These are phyloP conservation scores for Tinospora cordifolia DNA, from an alignment of 164 flowering plant species.

Conservation along the genomic window DNA sequence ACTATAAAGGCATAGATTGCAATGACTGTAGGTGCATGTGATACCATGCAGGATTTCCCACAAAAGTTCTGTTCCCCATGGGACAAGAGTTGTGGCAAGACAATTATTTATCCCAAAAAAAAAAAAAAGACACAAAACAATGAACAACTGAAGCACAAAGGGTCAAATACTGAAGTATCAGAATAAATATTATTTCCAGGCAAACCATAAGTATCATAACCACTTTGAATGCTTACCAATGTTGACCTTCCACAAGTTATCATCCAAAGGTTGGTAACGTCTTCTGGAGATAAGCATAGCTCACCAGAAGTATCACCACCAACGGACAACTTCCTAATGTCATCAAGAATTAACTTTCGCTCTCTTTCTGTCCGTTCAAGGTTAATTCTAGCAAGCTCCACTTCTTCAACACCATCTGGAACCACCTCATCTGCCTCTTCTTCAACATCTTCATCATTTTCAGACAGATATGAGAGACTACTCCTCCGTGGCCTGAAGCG, in stretches of 20 bases:
- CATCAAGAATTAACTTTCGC: slow-evolving; percentile 63
- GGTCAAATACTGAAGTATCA: too few relatives aligned
- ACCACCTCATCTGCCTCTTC: slow-evolving; percentile 99
- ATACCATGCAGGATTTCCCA: background rate
- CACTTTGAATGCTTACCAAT: slow-evolving; percentile 54
- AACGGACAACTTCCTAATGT: slow-evolving; percentile 61
- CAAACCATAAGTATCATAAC: background rate
- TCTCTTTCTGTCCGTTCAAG: slow-evolving; percentile 79
- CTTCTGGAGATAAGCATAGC: slow-evolving; percentile 24
- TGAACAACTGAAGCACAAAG: too few relatives aligned
- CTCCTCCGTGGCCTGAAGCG: slow-evolving; percentile 79
- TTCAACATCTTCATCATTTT: slow-evolving; percentile 91
- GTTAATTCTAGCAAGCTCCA: slow-evolving; percentile 77
- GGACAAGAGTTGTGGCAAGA: too few relatives aligned
- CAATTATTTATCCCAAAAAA: too few relatives aligned
- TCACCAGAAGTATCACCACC: slow-evolving; percentile 41
- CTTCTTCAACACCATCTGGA: slow-evolving; percentile 98
- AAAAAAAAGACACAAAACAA: too few relatives aligned
- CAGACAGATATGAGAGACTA: slow-evolving; percentile 67
- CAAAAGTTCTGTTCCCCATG: background rate
- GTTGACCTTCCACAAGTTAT: slow-evolving; percentile 47
- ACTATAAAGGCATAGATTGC: background rate
- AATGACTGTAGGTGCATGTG: background rate
- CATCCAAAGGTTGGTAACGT: slow-evolving; percentile 73
- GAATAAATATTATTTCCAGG: background rate